phyloP scores from a whole-genome alignment of 495 filamentous ascomycete genomes.

The Hyaloscypha hepaticicola region DNA sequence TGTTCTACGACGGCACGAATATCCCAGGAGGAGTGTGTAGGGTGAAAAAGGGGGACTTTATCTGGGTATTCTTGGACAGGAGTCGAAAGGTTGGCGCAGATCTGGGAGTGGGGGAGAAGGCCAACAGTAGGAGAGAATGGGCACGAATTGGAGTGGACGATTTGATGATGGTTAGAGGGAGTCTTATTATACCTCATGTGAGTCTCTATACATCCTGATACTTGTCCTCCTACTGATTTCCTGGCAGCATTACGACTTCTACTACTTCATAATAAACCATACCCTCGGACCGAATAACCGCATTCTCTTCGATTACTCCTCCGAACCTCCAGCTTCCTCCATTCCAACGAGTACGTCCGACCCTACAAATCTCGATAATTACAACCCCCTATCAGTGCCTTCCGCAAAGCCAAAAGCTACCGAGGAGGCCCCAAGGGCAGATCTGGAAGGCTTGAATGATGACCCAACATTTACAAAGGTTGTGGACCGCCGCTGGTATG shows the following conservation, averaged over 20 bases:
- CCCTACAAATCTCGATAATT: constrained; percentile 28
- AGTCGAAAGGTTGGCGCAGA: constrained; percentile 88
- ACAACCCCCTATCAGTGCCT: constrained; percentile 48
- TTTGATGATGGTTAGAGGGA: constrained; percentile 87
- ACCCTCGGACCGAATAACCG: constrained; percentile 67
- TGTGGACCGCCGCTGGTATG: constrained; percentile 94
- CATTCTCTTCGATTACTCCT: constrained; percentile 73
- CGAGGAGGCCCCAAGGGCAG: constrained; percentile 31
- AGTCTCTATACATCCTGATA: constrained; percentile 36
- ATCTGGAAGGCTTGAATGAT: constrained; percentile 75
- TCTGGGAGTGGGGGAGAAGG: constrained; percentile 66
- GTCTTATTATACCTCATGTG: constrained; percentile 93
- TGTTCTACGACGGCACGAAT: constrained; percentile 98
- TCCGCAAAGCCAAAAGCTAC: constrained; percentile 36
- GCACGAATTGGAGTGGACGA: constrained; percentile 94
- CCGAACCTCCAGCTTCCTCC: constrained; percentile 43
- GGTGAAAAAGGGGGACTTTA: constrained; percentile 87
- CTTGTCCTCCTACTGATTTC: constrained; percentile 8
- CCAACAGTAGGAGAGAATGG: constrained; percentile 77
- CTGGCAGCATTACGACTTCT: constrained; percentile 86
- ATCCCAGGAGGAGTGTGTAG: constrained; percentile 78
- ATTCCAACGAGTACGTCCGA: constrained; percentile 8
- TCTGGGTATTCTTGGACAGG: constrained; percentile 90
- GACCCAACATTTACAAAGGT: constrained; percentile 89
- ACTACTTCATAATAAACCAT: constrained; percentile 93